phyloP scores from a whole-genome alignment of 139 green algal genomes.

The Eudorina sp. region DNA sequence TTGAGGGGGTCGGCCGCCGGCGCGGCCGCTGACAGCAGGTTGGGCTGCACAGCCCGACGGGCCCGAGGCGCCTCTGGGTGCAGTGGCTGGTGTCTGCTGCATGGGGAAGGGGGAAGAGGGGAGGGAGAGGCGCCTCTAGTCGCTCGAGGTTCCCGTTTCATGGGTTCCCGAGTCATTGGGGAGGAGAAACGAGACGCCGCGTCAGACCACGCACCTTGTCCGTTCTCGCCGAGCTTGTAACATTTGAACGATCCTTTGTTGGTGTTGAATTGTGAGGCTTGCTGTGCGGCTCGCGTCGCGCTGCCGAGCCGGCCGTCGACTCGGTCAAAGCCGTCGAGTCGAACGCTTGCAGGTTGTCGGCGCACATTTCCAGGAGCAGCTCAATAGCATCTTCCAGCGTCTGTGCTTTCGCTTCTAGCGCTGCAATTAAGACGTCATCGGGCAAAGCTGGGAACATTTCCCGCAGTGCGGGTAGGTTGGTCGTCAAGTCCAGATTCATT shows the following conservation, averaged over 20 bases:
- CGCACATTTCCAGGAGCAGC: neutral
- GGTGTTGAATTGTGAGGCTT: neutral
- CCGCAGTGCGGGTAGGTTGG: neutral
- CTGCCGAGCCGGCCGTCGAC: neutral
- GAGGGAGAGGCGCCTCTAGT: neutral
- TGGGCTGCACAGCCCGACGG: no score
- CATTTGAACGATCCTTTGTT: neutral
- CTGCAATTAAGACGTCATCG: neutral
- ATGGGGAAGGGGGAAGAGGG: neutral
- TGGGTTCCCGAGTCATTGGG: neutral
- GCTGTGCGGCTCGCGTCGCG: neutral
- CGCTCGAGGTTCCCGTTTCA: neutral
- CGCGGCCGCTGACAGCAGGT: neutral
- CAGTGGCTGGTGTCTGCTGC: no score
- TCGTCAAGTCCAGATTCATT: neutral
- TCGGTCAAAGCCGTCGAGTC: neutral
- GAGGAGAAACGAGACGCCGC: no score
- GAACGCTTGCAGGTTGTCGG: neutral
- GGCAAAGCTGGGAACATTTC: slow-evolving; percentile 28
- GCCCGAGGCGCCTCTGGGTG: neutral
- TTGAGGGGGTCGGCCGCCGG: neutral
- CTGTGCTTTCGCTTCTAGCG: neutral
- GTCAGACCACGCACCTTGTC: neutral
- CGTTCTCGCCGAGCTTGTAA: neutral
- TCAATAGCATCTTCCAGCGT: neutral